Evolutionary conservation across 768 basidiomycete genomes (phyloP).

Genomic region (Udeniomyces megalosporus): DNA sequence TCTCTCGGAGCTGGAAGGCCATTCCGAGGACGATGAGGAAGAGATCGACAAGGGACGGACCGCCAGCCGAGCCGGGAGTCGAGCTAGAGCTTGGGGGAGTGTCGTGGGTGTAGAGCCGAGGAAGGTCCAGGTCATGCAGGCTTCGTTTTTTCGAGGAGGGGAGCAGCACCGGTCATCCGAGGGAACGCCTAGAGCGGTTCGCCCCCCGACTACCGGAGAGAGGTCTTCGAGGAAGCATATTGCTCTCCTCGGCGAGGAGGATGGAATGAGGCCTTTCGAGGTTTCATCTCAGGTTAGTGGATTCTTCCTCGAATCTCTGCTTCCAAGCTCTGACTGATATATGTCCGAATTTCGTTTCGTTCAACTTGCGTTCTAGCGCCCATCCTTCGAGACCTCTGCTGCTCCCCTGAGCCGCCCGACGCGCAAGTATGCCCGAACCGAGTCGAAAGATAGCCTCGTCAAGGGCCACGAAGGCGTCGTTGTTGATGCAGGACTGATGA

Average conservation of each 20-base stretch:
- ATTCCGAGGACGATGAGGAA: conserved; percentile 18
- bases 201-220: conserved; percentile 44
- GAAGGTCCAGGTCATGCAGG: conserved; percentile 86
- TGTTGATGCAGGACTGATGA: conserved; percentile 65
- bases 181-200: neutral
- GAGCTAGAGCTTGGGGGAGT: conserved; percentile 44
- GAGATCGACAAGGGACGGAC: neutral
- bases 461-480: conserved; percentile 50
- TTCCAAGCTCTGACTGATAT: too few species aligned
- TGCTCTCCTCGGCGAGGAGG: neutral
- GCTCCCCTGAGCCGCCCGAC: conserved; percentile 54
- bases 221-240: neutral
- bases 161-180: conserved; percentile 1
- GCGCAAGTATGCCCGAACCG: conserved; percentile 62
- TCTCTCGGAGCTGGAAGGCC: neutral
- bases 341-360: conserved; percentile 10
- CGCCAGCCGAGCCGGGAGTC: neutral
- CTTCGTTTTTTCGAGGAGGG: conserved; percentile 45
- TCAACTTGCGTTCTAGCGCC: conserved; percentile 36
- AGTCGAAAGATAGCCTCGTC: conserved; percentile 37
- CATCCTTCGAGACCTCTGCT: conserved; percentile 58
- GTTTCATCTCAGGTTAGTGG: neutral
- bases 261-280: too few species aligned
- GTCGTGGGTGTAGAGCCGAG: conserved; percentile 65
- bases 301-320: neutral